These are phyloP conservation scores for Dissophora ornata DNA, from an alignment of 192 early-diverging fungal genomes.

Conservation along the genomic window DNA sequence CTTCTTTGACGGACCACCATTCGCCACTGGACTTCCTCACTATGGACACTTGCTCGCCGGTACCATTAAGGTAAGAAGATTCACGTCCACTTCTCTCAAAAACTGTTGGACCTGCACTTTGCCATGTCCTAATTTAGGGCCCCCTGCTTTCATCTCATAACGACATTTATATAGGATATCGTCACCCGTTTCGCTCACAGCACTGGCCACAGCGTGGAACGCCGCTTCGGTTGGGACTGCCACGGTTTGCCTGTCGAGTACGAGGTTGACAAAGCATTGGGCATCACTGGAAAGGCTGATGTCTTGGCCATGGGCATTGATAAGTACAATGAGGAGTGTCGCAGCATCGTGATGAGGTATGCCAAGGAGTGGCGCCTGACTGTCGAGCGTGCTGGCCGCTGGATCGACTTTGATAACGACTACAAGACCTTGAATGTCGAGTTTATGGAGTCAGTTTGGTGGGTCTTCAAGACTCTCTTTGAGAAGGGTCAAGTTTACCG, in stretches of 20 bases:
- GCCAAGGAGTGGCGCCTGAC: conserved; percentile 92
- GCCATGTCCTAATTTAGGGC: neutral
- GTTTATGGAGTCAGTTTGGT: conserved; percentile 99
- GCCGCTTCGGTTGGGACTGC: conserved; percentile 97
- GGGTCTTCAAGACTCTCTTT: conserved; percentile 97
- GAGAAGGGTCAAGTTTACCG: conserved; percentile 96
- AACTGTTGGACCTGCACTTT: no score
- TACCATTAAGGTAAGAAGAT: conserved; percentile 99
- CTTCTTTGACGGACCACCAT: conserved; percentile 99
- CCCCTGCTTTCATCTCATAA: no score
- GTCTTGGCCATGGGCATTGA: conserved; percentile 95
- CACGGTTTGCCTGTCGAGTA: conserved; percentile 91
- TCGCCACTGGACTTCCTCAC: conserved; percentile 98
- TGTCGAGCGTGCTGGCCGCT: conserved; percentile 95
- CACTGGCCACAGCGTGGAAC: conserved; percentile 97
- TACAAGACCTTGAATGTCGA: conserved; percentile 97
- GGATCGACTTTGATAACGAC: conserved; percentile 99
- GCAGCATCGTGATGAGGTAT: conserved; percentile 97
- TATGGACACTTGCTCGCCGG: conserved; percentile 99
- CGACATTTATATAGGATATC: conserved; percentile 91
- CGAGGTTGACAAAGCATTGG: conserved; percentile 95
- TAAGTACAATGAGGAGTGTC: conserved; percentile 97
- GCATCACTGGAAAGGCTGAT: conserved; percentile 88
- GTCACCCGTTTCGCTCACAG: conserved; percentile 96
- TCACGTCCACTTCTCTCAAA: no score